Percentiles rank a stretch among this genome's conserved stretches.
phyloP scores from a whole-genome alignment of 176 grass and related monocot species.

The Panicum miliaceum region DNA sequence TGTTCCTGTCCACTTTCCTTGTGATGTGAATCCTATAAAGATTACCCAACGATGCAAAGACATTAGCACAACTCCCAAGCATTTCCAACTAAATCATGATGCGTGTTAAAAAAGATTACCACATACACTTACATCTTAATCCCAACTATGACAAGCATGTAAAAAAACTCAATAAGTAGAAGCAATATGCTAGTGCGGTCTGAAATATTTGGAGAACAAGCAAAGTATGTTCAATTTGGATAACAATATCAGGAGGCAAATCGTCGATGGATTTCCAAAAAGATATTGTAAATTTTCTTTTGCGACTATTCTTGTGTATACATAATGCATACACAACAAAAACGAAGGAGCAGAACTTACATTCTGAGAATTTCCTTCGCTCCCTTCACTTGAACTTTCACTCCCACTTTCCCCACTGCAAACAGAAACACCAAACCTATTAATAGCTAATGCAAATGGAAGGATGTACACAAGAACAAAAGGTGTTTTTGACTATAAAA shows the following conservation, averaged over 20 bases:
- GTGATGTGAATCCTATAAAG: slow-evolving; percentile 58
- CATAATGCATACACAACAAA: neutral
- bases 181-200: slow-evolving; percentile 7
- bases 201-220: neutral
- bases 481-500: slow-evolving; percentile 21
- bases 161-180: neutral
- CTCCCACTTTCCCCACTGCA: slow-evolving; percentile 88
- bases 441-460: slow-evolving; percentile 16
- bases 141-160: neutral
- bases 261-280: neutral
- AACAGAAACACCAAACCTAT: slow-evolving; percentile 51
- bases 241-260: neutral
- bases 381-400: slow-evolving; percentile 87
- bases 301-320: neutral
- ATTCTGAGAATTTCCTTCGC: slow-evolving; percentile 86
- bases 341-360: slow-evolving; percentile 48
- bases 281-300: neutral
- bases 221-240: neutral
- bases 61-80: slow-evolving; percentile 24
- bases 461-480: slow-evolving; percentile 20
- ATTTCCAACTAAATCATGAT: slow-evolving; percentile 21
- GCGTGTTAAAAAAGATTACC: slow-evolving; percentile 23
- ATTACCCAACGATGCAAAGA: slow-evolving; percentile 31
- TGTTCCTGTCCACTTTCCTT: slow-evolving; percentile 77
- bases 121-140: slow-evolving; percentile 2